Conservation (phyloP, 2,329 filamentous ascomycete species). For the Purpureocillium lavendulum region DNA sequence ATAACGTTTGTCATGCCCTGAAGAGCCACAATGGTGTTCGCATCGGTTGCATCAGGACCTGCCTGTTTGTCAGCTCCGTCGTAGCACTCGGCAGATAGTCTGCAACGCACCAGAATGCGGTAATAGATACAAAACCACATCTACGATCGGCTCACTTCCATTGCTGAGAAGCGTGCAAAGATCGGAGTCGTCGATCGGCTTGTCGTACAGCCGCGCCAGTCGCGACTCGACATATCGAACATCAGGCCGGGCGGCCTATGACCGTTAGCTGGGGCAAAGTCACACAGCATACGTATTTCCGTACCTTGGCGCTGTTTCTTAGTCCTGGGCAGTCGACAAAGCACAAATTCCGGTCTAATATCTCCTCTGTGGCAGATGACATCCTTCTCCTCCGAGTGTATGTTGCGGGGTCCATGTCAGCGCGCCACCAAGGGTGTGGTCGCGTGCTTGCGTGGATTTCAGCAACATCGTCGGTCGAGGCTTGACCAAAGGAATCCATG, state of each 20-base stretch:
- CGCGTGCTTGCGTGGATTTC: constrained; percentile 75
- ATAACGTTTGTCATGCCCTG: constrained; percentile 74
- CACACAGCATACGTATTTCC: too few species aligned
- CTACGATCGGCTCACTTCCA: constrained; percentile 74
- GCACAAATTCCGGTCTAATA: constrained; percentile 86
- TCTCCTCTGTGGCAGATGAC: constrained; percentile 56
- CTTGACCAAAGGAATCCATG: constrained; percentile 57
- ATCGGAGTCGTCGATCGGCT: constrained; percentile 64
- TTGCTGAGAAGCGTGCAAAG: constrained; percentile 71
- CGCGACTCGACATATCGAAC: constrained; percentile 61
- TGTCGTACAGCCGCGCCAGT: constrained; percentile 18
- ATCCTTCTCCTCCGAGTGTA: constrained; percentile 49
- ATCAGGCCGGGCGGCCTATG: constrained; percentile 41
- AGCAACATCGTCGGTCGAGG: constrained; percentile 30
- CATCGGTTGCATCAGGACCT: constrained; percentile 38
- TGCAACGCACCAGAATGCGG: constrained; percentile 50
- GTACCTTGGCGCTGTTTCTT: not conserved
- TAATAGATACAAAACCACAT: constrained; percentile 78
- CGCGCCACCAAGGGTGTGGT: constrained; percentile 86
- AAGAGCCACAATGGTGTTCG: constrained; percentile 64
- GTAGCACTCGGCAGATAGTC: not conserved
- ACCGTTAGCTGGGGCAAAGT: constrained; percentile 13
- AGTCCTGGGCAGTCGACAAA: constrained; percentile 68
- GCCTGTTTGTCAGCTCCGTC: constrained; percentile 10
- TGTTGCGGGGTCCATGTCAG: constrained; percentile 58